Evolutionary conservation across 2,329 filamentous ascomycete species (phyloP).

Genomic region (Colletotrichum sp.): DNA sequence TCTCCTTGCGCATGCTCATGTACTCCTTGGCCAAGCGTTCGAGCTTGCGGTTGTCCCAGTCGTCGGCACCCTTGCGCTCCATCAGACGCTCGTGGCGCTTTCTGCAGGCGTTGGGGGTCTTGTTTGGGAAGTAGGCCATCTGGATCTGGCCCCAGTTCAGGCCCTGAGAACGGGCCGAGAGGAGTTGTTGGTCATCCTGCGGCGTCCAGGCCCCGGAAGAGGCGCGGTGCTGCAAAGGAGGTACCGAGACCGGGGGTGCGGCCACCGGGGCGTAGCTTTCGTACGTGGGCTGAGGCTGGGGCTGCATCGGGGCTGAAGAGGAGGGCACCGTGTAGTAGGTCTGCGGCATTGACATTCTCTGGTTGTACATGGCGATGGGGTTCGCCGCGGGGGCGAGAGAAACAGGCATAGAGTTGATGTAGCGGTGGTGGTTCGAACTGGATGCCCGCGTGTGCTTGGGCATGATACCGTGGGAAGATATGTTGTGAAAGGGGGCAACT

Average conservation of each 20-base stretch:
- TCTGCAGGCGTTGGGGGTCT: conserved; percentile 83
- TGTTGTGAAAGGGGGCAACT: conserved; percentile 19
- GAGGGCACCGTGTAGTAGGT: conserved; percentile 44
- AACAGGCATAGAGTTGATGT: conserved; percentile 39
- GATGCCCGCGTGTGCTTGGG: conserved; percentile 48
- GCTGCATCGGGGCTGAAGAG: conserved; percentile 37
- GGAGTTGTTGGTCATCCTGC: conserved; percentile 75
- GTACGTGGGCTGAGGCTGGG: conserved; percentile 36
- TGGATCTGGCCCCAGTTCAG: conserved; percentile 87
- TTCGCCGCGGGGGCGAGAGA: conserved; percentile 41
- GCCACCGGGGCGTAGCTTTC: conserved; percentile 41
- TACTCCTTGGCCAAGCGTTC: conserved; percentile 79
- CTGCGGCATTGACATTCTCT: conserved; percentile 41
- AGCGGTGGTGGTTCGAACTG: conserved; percentile 39
- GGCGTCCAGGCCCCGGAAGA: conserved; percentile 74
- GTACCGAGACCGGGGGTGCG: conserved; percentile 33
- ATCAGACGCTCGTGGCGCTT: conserved; percentile 87
- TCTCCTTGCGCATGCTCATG: conserved; percentile 78
- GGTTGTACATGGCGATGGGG: conserved; percentile 45
- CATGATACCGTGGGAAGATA: conserved; percentile 38
- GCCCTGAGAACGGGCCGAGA: conserved; percentile 73
- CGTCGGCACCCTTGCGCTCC: conserved; percentile 74
- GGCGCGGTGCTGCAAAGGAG: conserved; percentile 52
- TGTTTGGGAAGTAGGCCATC: conserved; percentile 74
- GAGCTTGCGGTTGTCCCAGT: conserved; percentile 79